Base-by-base conservation (phyloP, 148 eudicot genomes). In the Silene conica region DNA sequence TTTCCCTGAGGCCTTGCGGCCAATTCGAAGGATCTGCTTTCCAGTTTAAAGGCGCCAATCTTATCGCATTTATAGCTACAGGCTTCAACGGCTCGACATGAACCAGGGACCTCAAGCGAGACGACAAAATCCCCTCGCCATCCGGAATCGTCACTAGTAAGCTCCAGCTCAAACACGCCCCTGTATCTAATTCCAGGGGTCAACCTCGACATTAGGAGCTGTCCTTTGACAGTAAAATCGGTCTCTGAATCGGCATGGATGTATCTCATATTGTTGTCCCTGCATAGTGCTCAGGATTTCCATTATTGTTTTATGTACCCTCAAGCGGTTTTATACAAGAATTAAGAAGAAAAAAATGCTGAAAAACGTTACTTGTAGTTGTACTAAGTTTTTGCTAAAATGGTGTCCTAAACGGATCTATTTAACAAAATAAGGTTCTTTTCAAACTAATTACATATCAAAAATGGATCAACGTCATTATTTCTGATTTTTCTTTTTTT, bases 131-230 rank as follows among this genome's bases (percentile, higher is more conserved):
- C 13, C 11, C 70, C 70, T 19, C 19, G 70, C 70, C 70, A 67
- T 19, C 70, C 70, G 1, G 26, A 19, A 45, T 55, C 70, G 0
- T 23, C 0, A 67, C 18, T 41, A 41, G 70, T 67, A n/a, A 67
- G 70, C 26, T 67, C 70, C 70, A 67, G 11, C 14, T 67, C 70
- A 10, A 67, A 67, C 25, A 43, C 22, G 20, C 70, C 70, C 45
- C 6, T 67, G 70, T 67, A 67, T 16, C 4, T 8, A 3, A 8
- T 7, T 43, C 70, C 16, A 20, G 55, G 26, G 11, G 4, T 11
- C 4, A 67, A 50, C 16, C 54, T 20, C 1, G 70, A 67, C 70
- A 67, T 41, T 19, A 55, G 16, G 45, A 43, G 25, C 55, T 43
- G 25, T 41, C 70, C 70, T 9, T 50, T 1, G 14, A 67, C 16